Base-by-base conservation (phyloP, 345 rosid species). In the Eucalyptus victrix region DNA sequence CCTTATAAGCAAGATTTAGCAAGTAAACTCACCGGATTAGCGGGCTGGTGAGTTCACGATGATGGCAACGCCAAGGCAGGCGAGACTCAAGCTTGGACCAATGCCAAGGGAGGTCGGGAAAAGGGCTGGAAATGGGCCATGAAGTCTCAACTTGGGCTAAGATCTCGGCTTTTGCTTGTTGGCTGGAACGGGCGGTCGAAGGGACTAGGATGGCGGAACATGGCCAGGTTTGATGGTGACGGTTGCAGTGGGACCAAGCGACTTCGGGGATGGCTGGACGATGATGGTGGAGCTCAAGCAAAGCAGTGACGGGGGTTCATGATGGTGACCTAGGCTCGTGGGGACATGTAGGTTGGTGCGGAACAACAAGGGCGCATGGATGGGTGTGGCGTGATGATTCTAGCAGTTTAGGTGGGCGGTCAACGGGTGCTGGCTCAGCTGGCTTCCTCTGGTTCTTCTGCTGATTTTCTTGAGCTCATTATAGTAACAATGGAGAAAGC, bases 231-330 rank as follows among this genome's bases (percentile, higher is more conserved):
- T 1, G 17, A 49, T 2, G 7, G 51, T 49, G 51, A 49, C 0
- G 17, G 50, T 0, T 49, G 3, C 6, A 49, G 51, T 0, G 7
- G 7, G 51, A 49, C 51, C 51, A 49, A 49, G 51, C 7, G 1
- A 49, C 1, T 0, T 14, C 1, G 1, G 7, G 51, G 51, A 49
- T 1, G 16, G 1, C 0, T 49, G 51, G 51, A 49, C 1, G 3
- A 0, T 2, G 1, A 49, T 0, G 17, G 17, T 14, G 51, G 51
- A 49, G 17, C 17, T 49, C 0, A 14, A 0, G 51, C 3, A 49
- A 0, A 49, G 51, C 6, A 0, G 0, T 3, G 1, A 5, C 0
- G 7, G 17, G 51, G 51, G 51, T 49, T 49, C 0, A 0, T 1
- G 17, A 49, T 49, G 51, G 51, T 2, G 17, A 49, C 51, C 17